phyloP scores from a whole-genome alignment of 345 rosid species.

The Populus pruinosa region DNA sequence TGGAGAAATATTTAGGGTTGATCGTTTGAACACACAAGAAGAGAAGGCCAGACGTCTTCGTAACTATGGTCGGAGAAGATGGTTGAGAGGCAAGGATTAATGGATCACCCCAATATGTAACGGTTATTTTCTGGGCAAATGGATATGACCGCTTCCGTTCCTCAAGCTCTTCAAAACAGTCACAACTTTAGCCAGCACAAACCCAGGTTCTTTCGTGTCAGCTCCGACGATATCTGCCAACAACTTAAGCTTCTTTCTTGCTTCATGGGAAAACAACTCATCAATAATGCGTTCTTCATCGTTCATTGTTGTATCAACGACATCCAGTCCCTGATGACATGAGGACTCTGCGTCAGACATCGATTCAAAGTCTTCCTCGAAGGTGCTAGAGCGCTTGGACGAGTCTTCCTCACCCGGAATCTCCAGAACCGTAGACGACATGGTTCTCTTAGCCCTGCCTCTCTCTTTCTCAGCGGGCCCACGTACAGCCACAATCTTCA shows the following conservation, averaged over 20 bases:
- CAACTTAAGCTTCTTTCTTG: background rate
- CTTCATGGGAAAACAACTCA: background rate
- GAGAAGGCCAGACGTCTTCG: too few relatives aligned
- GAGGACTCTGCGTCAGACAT: background rate
- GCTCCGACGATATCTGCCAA: constrained; percentile 7
- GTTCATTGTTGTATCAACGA: background rate
- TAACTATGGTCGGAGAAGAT: too few relatives aligned
- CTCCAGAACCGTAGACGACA: background rate
- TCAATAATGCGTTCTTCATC: background rate
- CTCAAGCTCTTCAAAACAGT: background rate
- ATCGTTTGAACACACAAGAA: too few relatives aligned
- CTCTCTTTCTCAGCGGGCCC: background rate
- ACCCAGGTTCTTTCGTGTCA: background rate
- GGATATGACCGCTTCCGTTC: background rate
- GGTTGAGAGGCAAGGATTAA: too few relatives aligned
- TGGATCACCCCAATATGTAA: too few relatives aligned
- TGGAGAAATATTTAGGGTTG: too few relatives aligned
- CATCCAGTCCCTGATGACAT: background rate
- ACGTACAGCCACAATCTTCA: too few relatives aligned
- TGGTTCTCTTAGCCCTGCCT: background rate
- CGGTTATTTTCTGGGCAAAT: background rate
- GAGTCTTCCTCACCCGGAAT: background rate
- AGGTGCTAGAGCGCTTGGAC: background rate
- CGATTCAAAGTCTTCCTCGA: background rate
- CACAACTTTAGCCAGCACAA: constrained; percentile 8